Base-by-base conservation (phyloP, 257 asterid genomes). In the Nicotiana sylvestris region DNA sequence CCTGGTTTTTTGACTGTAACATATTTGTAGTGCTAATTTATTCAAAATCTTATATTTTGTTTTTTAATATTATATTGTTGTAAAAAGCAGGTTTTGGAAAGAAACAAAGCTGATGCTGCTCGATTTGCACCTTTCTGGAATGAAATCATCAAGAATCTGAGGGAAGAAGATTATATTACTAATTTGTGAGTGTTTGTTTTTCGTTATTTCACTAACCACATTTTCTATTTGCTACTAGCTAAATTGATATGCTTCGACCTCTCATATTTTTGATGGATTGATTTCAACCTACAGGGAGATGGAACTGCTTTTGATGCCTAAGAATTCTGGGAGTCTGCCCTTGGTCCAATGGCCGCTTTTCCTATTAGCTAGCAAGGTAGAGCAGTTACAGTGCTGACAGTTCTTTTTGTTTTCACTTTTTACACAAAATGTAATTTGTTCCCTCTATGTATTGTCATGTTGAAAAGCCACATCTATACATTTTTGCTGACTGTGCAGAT, bases 321-420 rank as follows among this genome's bases (percentile, higher is more conserved):
- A 89, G 86, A 96, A 94, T 86, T 85, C 91, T 66, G 92, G 90
- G 87, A 86, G 84, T 82, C 90, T 92, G 76, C 84, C 90, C 78
- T 90, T 93, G 84, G 97, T 96, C 74, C 99, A 96, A 87, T 96
- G 99, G 99, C 99, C 98, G 32, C 98, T 96, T 80, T 94, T 96
- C 89, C 97, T 96, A 83, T 83, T 96, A 79, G 98, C 92, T 82
- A 94, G 99, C 95, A 96, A 94, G 99, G 99, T 96, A 51, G 66
- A 80, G 72, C 69, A 66, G 46, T 39, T 79, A 76, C 74, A 77
- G 77, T 68, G 46, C 79, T 43, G 79, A 83, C 69, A 79, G 53
- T 57, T 10, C 60, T 10, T 70, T 80, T 35, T 76, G 51, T 81
- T 81, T 27, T n/a, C 39, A 18, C 33, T 70, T 35, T 61, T 18